These are phyloP conservation scores for Cetradonia linearis DNA, from an alignment of 495 filamentous ascomycete genomes.

Conservation along the genomic window DNA sequence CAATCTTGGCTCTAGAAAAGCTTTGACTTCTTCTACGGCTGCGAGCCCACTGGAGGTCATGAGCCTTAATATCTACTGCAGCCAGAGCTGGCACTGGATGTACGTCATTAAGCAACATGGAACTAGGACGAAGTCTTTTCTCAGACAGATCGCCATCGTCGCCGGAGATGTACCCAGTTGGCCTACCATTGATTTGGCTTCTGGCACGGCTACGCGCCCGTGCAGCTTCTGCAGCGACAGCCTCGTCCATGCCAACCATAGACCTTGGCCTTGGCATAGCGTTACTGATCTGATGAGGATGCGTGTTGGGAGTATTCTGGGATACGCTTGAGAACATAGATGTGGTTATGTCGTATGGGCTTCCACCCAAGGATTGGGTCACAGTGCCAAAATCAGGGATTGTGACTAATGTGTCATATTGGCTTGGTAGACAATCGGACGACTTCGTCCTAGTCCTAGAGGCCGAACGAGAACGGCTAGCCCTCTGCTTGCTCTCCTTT, in stretches of 20 bases:
- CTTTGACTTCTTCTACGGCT: slow-evolving; percentile 27
- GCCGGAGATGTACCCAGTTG: background rate
- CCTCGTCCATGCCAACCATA: slow-evolving; percentile 30
- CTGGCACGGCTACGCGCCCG: slow-evolving; percentile 31
- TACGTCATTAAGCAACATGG: slow-evolving; percentile 6
- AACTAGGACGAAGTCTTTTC: slow-evolving; percentile 1
- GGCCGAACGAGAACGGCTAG: slow-evolving; percentile 7
- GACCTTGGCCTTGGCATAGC: slow-evolving; percentile 16
- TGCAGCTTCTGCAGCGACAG: slow-evolving; percentile 30
- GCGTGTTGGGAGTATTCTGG: background rate
- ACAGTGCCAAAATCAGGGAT: slow-evolving; percentile 34
- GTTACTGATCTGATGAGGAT: slow-evolving; percentile 32
- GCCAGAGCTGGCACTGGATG: slow-evolving; percentile 9
- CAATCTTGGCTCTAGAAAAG: slow-evolving; percentile 11
- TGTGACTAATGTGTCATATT: slow-evolving; percentile 9
- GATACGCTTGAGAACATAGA: slow-evolving; percentile 11
- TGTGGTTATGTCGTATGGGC: slow-evolving; percentile 36
- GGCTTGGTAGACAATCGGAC: slow-evolving; percentile 11
- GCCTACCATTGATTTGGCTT: slow-evolving; percentile 12
- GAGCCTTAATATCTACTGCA: slow-evolving; percentile 8
- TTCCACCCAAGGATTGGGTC: slow-evolving; percentile 29
- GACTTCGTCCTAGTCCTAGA: slow-evolving; percentile 18
- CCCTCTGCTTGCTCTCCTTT: background rate
- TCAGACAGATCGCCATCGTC: background rate
- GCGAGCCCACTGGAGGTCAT: slow-evolving; percentile 28